Evolutionary conservation across 257 asterid genomes (phyloP), one percentile per base, ranked within the genome.

Genomic region (Solanum infundibuliforme): DNA sequence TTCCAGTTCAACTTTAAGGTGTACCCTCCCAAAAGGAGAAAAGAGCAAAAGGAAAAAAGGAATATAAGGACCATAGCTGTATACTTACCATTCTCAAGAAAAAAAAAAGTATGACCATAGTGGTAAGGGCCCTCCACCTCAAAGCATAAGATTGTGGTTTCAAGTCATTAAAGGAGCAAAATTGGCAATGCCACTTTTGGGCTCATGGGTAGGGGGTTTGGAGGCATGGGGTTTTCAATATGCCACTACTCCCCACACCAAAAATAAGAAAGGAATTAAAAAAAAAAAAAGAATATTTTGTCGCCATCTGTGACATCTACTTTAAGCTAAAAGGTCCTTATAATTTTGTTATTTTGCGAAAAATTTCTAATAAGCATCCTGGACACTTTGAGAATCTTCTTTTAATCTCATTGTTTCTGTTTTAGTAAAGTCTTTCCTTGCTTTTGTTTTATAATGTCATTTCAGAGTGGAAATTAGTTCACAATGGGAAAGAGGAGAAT

Each of bases 391-490:
- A 35, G 27, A 84, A 38, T 38, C 21, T 65, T 16, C 66, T 76
- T 87, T 84, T 58, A 7, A 65, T 65, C 34, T 75, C 65, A 75
- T 35, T 83, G 12, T 65, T 62, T 72, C 82, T 31, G 5, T 41
- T 79, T 12, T 79, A 25, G 65, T 43, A 27, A 79, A 43, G 62
- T n/a, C n/a, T 77, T 27, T 12, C 62, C 60, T 77, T 77, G 27
- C 27, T 43, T 76, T 18, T 75, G 23, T 87, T 39, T 62, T 85
- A 34, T 83, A 41, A 41, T 86, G 18, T 23, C 86, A 81, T 86
- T 91, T 27, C 96, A 96, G 98, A 88, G 82, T 86, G 88, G 89
- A 89, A 83, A 87, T 89, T 89, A 69, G 89, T 91, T 87, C 86
- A 84, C 91, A 73, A 66, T 86, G 85, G 83, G 93, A 89, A 86